Conservation (phyloP, 2,329 filamentous ascomycete species). For the Zasmidium citrigriseum region DNA sequence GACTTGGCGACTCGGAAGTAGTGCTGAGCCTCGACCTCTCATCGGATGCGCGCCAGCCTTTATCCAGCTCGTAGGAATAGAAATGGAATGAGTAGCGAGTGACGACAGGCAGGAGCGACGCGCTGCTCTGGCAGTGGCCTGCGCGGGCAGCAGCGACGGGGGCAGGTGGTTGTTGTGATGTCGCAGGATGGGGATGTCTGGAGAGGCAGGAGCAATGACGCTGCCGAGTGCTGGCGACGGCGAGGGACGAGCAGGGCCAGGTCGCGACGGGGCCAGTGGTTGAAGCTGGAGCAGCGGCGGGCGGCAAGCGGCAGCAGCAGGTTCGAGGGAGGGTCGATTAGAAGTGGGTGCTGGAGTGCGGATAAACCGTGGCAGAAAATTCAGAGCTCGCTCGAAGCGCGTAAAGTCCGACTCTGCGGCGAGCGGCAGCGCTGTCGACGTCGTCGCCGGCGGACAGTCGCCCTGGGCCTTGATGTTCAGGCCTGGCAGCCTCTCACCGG, state of each 20-base stretch:
- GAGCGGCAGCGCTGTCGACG: neutral
- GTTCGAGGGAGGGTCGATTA: neutral
- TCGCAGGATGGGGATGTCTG: neutral
- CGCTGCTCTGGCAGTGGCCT: no score
- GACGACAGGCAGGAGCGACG: neutral
- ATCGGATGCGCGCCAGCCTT: conserved; percentile 8
- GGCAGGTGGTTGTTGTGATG: neutral
- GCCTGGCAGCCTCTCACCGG: no score
- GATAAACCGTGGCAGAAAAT: neutral
- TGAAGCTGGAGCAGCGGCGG: neutral
- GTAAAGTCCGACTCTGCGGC: neutral
- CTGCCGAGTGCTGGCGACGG: neutral
- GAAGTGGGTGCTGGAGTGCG: neutral
- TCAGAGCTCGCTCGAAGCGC: neutral
- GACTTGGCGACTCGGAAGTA: conserved; percentile 6
- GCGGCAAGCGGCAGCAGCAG: conserved; percentile 1
- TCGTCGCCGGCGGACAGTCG: neutral
- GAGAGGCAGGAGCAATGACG: neutral
- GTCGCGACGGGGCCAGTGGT: neutral
- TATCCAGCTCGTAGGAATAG: neutral
- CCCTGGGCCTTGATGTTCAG: neutral
- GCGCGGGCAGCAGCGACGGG: neutral
- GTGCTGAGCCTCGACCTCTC: conserved; percentile 8
- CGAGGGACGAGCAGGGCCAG: neutral
- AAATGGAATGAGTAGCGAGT: conserved; percentile 4